Base-by-base conservation (phyloP, 1,139 yeast genomes). In the Pichia sp. region DNA sequence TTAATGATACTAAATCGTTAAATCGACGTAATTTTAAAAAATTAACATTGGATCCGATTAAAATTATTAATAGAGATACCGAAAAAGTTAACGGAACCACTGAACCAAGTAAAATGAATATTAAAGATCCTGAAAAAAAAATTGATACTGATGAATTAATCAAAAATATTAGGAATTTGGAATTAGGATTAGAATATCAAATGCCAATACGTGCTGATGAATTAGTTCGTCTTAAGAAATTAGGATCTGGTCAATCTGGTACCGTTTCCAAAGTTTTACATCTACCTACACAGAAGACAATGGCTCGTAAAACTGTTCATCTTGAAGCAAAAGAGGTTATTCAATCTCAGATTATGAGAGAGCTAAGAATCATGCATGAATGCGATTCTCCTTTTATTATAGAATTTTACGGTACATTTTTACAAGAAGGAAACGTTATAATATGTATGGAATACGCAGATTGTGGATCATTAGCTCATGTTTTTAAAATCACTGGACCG, bases 401-500 rank as follows among this genome's bases (percentile, higher is more conserved):
- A 41, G 87, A 86, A 42, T 92, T 89, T 61, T 90, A 82, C 63
- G 97, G 97, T 5, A 96, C 96, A 0, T 86, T 81, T 60, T 73
- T 83, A 40, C 73, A 76, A 52, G 80, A 75, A 54, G 78, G 77
- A 52, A 81, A 78, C 56, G 86, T 85, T 31, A 84, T 87, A 22
- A 84, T 92, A 52, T 83, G 96, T 64, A 87, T 90, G 96, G 97
- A 92, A 63, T 90, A 87, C 63, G 86, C 92, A 78, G 95, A 92
- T 64, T 86, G 96, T 64, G 94, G 96, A 0, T 87, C 97, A 0
- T 70, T 92, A 42, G 97, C 90, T 62, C 80, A 86, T 51, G 83
- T 90, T 29, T 67, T 82, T 51, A 71, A 69, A 52, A 55, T 64
- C 31, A 59, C 66, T 66, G 84, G 68, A 45, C 85, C 71, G 56